phyloP scores from a whole-genome alignment of 129 eudicot species.

The Flaveria sonorensis region DNA sequence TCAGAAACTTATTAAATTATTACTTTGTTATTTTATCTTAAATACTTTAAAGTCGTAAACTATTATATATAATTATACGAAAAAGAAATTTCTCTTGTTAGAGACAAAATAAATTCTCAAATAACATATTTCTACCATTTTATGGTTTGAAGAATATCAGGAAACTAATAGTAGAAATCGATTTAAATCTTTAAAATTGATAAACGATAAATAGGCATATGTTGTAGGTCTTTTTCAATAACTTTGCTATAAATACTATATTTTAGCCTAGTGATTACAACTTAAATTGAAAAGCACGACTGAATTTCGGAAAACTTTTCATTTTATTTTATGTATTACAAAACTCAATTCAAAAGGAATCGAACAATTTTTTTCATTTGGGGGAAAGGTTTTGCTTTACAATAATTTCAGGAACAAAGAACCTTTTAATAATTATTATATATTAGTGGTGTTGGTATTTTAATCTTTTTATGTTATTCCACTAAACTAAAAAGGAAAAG shows the following conservation, averaged over 20 bases:
- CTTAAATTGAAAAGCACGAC: neutral
- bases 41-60: neutral
- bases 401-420: constrained; percentile 35
- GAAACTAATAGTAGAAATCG: neutral
- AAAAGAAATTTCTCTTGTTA: neutral
- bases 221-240: constrained; percentile 12
- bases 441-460: constrained; percentile 31
- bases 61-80: neutral
- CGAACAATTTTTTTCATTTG: neutral
- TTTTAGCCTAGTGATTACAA: neutral
- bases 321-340: neutral
- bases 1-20: neutral
- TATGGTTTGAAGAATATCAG: neutral
- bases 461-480: constrained; percentile 27
- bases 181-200: neutral
- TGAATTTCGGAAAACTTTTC: neutral
- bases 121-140: neutral
- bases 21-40: neutral
- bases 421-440: constrained; percentile 22
- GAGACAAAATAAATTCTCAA: neutral
- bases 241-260: neutral
- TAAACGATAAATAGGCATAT: neutral
- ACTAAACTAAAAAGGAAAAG: constrained; percentile 25
- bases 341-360: constrained; percentile 18
- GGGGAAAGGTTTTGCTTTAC: constrained; percentile 25